Base-by-base conservation (phyloP, 2,329 filamentous ascomycete genomes). In the Ascosphaera pollenicola region DNA sequence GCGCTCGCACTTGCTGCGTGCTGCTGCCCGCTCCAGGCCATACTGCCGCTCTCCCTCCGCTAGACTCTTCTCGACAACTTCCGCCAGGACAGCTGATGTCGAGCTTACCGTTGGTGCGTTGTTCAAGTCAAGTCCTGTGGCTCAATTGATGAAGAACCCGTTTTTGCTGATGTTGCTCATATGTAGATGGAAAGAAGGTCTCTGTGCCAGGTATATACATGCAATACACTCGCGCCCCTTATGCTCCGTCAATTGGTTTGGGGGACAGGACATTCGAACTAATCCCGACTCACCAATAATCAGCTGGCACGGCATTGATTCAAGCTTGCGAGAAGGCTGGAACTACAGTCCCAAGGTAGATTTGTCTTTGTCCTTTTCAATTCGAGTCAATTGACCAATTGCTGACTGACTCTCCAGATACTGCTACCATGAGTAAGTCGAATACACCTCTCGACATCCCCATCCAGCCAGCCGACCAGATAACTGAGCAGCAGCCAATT, bases 301-400 rank as follows among this genome's bases (percentile, higher is more conserved):
- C 58, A 93, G 87, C 87, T 63, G 87, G 87, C 49, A 89, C 89
- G 51, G 87, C 89, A 55, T 72, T 98, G 53, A 98, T 98, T 59
- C 89, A 98, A 67, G 89, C 89, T 56, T 98, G 89, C 68, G 89
- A 98, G 65, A 94, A 98, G 68, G 89, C 87, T 47, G 89, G 89
- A 55, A 72, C 69, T 48, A 89, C 79, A 45, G 70, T 95, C 54
- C 87, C 87, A 50, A 84, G 78, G 78, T 81, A 63, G 52, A 67
- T 54, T 35, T 47, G 41, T 38, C 21, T 11, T 7, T 17, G 5
- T 24, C 21, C 21, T 10, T 24, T 10, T 16, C 3, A 32, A 6
- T 3, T 35, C 24, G 13, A 26, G 36, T 35, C n/a, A n/a, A 17
- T 39, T 21, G n/a, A 32, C 4, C 21, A 26, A 36, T 21, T 4